A percentile compares a stretch with the other conserved stretches of the same genome.
Evolutionary conservation across 2,329 filamentous ascomycete genomes (phyloP).

Genomic region (Cladophialophora yegresii): DNA sequence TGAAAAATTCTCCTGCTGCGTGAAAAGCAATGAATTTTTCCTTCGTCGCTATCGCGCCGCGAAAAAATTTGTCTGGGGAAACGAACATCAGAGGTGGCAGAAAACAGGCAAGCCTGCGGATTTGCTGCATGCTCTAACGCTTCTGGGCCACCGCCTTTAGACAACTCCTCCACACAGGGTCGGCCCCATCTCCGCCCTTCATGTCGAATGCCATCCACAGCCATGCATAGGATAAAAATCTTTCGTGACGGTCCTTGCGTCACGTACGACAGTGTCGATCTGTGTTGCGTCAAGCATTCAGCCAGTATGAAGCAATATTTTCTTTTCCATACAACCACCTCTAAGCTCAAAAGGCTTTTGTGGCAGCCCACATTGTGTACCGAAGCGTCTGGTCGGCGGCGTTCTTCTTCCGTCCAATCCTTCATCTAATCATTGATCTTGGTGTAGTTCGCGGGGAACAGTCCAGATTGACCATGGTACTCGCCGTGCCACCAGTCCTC

Average conservation of each 20-base stretch:
- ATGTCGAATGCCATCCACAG: neutral
- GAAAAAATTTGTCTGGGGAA: constrained; percentile 27
- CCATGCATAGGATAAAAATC: neutral
- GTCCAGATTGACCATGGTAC: constrained; percentile 73
- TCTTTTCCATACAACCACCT: constrained; percentile 3
- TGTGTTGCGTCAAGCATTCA: neutral
- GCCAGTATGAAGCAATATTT: constrained; percentile 8
- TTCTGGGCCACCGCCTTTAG: constrained; percentile 18
- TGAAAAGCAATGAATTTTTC: constrained; percentile 15
- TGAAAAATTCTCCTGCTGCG: constrained; percentile 16
- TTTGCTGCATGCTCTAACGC: constrained; percentile 17
- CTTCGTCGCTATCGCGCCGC: constrained; percentile 1
- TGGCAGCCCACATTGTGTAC: neutral
- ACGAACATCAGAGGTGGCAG: constrained; percentile 15
- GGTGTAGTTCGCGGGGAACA: constrained; percentile 68
- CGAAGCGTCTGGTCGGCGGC: neutral
- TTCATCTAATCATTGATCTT: constrained; percentile 44
- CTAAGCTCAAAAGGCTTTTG: neutral
- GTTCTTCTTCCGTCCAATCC: neutral
- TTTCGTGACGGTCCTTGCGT: neutral
- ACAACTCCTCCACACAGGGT: neutral
- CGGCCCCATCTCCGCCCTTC: neutral
- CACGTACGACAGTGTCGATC: neutral
- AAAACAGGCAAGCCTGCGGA: constrained; percentile 8
- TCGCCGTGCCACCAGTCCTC: constrained; percentile 98